These are phyloP conservation scores for Austroboletus novae-zelandiae DNA, from an alignment of 1,284 basidiomycete genomes.

Conservation along the genomic window DNA sequence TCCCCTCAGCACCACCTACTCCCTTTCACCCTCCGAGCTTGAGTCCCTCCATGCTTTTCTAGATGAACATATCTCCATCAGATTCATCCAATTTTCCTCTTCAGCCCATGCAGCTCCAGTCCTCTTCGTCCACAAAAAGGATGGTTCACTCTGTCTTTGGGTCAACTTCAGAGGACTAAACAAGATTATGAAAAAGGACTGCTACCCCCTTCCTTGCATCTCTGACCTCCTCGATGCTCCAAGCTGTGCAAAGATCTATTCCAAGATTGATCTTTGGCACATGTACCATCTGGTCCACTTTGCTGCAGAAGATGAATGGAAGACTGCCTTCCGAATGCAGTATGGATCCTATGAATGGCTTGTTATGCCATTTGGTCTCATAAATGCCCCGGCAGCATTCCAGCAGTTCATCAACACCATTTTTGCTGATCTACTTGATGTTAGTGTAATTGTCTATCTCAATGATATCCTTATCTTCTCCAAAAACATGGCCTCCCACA, in stretches of 20 bases:
- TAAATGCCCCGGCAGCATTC: not conserved
- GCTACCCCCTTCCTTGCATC: not conserved
- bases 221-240: not conserved
- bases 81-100: not conserved
- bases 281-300: not conserved
- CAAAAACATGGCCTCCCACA: slow-evolving; percentile 15
- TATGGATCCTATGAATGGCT: not conserved
- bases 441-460: not conserved
- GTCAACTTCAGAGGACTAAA: not conserved
- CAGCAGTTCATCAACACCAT: not conserved
- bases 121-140: not conserved
- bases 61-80: not conserved
- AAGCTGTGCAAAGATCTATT: not conserved
- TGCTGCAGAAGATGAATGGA: not conserved
- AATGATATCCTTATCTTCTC: not conserved
- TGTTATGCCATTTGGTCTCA: not conserved
- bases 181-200: not conserved
- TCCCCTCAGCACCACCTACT: not conserved
- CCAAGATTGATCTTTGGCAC: not conserved
- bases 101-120: not conserved
- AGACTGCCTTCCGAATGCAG: not conserved
- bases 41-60: not conserved
- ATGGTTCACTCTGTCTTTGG: not conserved
- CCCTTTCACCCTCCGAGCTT: not conserved
- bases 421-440: not conserved